Evolutionary conservation across 2,329 filamentous ascomycete species (phyloP).

Genomic region (Whalleya microplaca): DNA sequence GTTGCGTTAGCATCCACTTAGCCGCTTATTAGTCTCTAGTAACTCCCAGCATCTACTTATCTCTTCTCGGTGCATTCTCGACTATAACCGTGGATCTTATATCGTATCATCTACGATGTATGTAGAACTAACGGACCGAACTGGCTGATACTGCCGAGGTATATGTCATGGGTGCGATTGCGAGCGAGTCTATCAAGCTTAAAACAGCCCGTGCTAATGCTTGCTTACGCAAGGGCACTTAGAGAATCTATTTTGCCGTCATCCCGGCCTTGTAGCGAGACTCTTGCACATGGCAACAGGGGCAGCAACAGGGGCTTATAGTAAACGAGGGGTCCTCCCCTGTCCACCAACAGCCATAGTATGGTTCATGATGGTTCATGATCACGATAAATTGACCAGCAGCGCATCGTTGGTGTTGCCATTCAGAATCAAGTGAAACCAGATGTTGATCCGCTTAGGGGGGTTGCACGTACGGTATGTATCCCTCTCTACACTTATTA

Average conservation of each 20-base stretch:
- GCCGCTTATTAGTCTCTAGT: too few species aligned
- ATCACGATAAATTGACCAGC: neutral
- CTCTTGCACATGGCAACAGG: constrained; percentile 40
- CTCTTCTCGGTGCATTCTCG: neutral
- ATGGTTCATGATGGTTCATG: neutral
- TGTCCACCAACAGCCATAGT: constrained; percentile 7
- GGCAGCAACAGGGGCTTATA: constrained; percentile 19
- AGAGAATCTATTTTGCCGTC: constrained; percentile 33
- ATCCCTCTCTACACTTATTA: neutral
- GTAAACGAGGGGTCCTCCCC: constrained; percentile 7
- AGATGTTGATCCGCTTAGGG: constrained; percentile 1
- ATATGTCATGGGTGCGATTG: constrained; percentile 3
- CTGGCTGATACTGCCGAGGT: constrained; percentile 2
- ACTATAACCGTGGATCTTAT: neutral
- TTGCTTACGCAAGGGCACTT: constrained; percentile 19
- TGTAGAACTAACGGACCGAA: neutral
- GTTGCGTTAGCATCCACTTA: too few species aligned
- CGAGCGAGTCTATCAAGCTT: constrained; percentile 6
- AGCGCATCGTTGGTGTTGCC: constrained; percentile 4
- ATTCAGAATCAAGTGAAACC: constrained; percentile 1
- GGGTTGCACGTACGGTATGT: neutral
- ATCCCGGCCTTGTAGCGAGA: constrained; percentile 36
- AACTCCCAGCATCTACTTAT: neutral
- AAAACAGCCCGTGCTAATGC: constrained; percentile 1
- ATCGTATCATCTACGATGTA: neutral